Conservation (phyloP, 768 basidiomycete genomes). For the Lenzites betulinus region DNA sequence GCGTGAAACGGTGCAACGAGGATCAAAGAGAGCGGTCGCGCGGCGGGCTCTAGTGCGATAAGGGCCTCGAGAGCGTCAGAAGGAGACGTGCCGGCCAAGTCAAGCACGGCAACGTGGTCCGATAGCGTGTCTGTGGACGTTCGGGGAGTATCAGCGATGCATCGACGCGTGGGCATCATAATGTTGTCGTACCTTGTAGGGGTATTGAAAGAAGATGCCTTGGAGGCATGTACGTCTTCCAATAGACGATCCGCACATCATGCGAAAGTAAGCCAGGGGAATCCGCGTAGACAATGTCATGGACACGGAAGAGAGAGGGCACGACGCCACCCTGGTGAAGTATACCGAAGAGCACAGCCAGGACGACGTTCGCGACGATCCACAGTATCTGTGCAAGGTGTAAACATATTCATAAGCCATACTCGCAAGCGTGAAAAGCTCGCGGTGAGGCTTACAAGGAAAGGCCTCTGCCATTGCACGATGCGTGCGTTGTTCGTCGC, state of each 20-base stretch:
- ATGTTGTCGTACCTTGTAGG: constrained; percentile 24
- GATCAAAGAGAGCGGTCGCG: constrained; percentile 17
- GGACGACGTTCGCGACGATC: constrained; percentile 31
- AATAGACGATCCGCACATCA: constrained; percentile 29
- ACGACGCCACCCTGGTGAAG: constrained; percentile 45
- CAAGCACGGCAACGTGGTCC: constrained; percentile 28
- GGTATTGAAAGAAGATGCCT: constrained; percentile 37
- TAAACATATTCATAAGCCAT: not conserved
- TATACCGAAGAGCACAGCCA: constrained; percentile 39
- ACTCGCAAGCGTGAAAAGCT: not conserved
- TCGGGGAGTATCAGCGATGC: not conserved
- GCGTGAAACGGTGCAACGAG: constrained; percentile 38
- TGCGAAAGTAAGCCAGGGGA: not conserved
- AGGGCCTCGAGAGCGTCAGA: constrained; percentile 25
- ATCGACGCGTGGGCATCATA: not conserved
- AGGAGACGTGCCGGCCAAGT: constrained; percentile 34
- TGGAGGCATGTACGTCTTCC: constrained; percentile 46
- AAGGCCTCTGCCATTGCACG: constrained; percentile 29
- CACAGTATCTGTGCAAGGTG: constrained; percentile 28
- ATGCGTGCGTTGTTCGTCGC: constrained; percentile 30
- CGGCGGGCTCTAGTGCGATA: constrained; percentile 2
- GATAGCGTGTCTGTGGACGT: constrained; percentile 27
- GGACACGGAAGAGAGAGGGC: constrained; percentile 39
- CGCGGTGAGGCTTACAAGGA: constrained; percentile 37
- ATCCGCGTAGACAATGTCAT: constrained; percentile 25